Percentiles rank a stretch among this genome's conserved stretches.
phyloP scores from a whole-genome alignment of 768 basidiomycete species.

The Podaxis rugospora region DNA sequence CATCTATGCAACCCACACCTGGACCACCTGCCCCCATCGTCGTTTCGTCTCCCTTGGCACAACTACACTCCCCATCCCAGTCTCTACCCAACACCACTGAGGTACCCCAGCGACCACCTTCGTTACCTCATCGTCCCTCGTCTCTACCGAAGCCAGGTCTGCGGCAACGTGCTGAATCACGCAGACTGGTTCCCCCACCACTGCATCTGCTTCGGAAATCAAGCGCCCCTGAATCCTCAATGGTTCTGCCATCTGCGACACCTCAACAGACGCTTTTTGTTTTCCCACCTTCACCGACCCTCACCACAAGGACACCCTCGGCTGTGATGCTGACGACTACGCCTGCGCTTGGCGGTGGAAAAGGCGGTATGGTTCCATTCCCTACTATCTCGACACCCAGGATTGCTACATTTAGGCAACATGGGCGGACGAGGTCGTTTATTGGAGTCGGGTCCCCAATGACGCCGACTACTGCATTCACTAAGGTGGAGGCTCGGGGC shows the following conservation, averaged over 20 bases:
- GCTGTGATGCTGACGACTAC: constrained; percentile 79
- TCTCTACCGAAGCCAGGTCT: constrained; percentile 30
- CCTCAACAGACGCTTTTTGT: constrained; percentile 85
- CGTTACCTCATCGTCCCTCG: constrained; percentile 17
- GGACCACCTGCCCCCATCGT: constrained; percentile 7
- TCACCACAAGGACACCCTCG: constrained; percentile 63
- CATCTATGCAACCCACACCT: constrained; percentile 13
- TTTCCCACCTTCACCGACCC: constrained; percentile 73
- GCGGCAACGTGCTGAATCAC: constrained; percentile 50
- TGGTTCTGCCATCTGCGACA: constrained; percentile 31
- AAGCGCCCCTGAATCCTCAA: constrained; percentile 21
- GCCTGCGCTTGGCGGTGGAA: background rate
- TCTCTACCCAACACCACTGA: constrained; percentile 16
- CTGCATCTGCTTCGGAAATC: constrained; percentile 44
- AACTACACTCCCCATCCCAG: constrained; percentile 1
- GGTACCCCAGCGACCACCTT: constrained; percentile 13
- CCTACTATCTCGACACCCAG: constrained; percentile 62
- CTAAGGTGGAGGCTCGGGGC: constrained; percentile 81
- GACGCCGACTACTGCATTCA: constrained; percentile 77
- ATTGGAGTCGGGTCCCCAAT: constrained; percentile 65
- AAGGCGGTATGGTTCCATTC: constrained; percentile 41
- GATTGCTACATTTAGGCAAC: constrained; percentile 60
- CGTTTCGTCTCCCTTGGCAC: constrained; percentile 1
- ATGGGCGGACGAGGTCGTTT: constrained; percentile 68
- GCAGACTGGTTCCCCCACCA: constrained; percentile 52